phyloP scores from a whole-genome alignment of 768 basidiomycete species.

The Amanita jacksonii region DNA sequence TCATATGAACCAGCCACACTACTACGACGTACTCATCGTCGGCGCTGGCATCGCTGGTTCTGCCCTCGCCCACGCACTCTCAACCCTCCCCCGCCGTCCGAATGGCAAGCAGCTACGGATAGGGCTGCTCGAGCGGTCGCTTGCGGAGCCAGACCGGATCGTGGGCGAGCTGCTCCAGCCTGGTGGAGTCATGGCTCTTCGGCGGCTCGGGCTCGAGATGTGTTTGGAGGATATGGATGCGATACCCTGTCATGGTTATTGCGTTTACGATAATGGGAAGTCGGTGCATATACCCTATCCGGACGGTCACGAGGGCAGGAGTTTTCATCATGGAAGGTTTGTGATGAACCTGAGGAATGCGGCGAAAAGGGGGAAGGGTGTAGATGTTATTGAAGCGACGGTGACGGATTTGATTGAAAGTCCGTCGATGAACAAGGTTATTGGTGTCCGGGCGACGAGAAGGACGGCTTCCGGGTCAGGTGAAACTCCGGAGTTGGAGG shows the following conservation, averaged over 20 bases:
- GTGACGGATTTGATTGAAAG: conserved; percentile 67
- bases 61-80: conserved; percentile 79
- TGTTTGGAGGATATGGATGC: conserved; percentile 87
- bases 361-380: conserved; percentile 48
- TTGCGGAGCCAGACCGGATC: conserved; percentile 90
- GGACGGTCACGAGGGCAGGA: conserved; percentile 55
- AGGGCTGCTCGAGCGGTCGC: conserved; percentile 82
- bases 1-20: not conserved
- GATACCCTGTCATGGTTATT: conserved; percentile 76
- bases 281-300: conserved; percentile 90
- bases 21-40: conserved; percentile 79
- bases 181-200: conserved; percentile 71
- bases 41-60: conserved; percentile 90
- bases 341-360: conserved; percentile 68
- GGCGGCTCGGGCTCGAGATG: conserved; percentile 64
- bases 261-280: conserved; percentile 56
- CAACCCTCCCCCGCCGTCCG: conserved; percentile 41
- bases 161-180: conserved; percentile 97
- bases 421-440: conserved; percentile 35
- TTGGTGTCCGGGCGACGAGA: conserved; percentile 58
- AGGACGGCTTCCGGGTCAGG: conserved; percentile 15
- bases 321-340: conserved; percentile 92
- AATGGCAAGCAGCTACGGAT: conserved; percentile 52
- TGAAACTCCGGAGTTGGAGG: not conserved
- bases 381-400: conserved; percentile 80